Evolutionary conservation across 208 protist species (phyloP), one percentile per base, ranked within the genome.

Genomic region (Trypanosoma congolense): DNA sequence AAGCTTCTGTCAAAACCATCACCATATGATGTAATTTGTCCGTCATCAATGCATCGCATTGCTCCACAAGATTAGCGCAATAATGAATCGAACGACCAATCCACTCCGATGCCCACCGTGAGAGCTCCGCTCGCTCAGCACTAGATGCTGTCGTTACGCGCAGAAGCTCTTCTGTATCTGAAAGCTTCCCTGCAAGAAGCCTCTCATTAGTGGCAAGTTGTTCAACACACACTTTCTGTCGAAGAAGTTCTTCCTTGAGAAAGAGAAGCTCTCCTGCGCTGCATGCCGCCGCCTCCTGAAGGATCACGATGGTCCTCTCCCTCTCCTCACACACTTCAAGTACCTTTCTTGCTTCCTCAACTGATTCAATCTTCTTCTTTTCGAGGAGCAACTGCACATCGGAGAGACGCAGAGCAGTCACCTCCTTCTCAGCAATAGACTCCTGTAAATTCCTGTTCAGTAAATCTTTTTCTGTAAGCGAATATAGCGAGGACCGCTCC

Each of bases 1-100:
- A 26, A 44, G 40, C 14, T 5, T 4, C 38, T 2, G 25, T 26
- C 41, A 60, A 54, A 6, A 25, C 28, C 22, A 12, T 14, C 5
- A 53, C 2, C 14, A 53, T 44, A 53, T 48, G 38, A 55, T 55
- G 31, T 40, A 14, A 36, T 53, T 66, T 66, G 19, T 58, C 33
- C 25, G 28, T 40, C 22, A 54, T 47, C 24, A 46, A 59, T 59
- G 43, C 22, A 3, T 19, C 25, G 28, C 48, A 53, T 18, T 42
- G 2, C 16, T 66, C 52, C 45, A 9, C 33, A 49, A 33, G 19
- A 36, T 30, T 24, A 25, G 48, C 22, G n/a, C 52, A 30, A 35
- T 18, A 60, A 3, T 36, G n/a, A 25, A 30, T n/a, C 10, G 14
- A 14, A 21, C 35, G 24, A 26, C 45, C 2, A 31, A 66, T 25